phyloP scores from a whole-genome alignment of 148 eudicot genomes.

The Nyssa sinensis region DNA sequence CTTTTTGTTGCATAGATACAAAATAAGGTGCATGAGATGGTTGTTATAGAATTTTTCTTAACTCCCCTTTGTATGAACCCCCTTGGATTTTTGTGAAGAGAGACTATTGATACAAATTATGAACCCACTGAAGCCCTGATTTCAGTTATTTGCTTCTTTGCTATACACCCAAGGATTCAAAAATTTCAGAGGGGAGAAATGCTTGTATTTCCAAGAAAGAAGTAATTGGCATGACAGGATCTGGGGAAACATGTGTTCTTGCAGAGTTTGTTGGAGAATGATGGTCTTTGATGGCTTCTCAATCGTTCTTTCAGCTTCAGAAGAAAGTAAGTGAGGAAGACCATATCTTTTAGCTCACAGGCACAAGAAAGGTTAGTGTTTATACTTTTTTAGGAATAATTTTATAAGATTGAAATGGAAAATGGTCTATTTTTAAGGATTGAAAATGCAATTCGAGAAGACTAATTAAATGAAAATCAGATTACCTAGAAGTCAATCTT shows the following conservation, averaged over 20 bases:
- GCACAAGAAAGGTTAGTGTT: constrained; percentile 49
- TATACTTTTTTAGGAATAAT: background rate
- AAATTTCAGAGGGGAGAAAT: constrained; percentile 25
- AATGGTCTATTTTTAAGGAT: background rate
- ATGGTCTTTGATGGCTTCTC: constrained; percentile 50
- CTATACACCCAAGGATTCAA: constrained; percentile 32
- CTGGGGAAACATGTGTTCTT: constrained; percentile 46
- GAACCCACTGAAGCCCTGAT: background rate
- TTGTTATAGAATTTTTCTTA: too few species aligned
- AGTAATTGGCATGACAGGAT: constrained; percentile 40
- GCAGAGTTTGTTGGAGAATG: constrained; percentile 44
- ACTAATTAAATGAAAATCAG: too few species aligned
- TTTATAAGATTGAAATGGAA: background rate
- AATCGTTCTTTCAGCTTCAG: constrained; percentile 42
- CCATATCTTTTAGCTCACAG: constrained; percentile 52
- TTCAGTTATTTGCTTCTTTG: background rate
- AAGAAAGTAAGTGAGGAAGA: constrained; percentile 26
- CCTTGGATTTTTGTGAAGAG: background rate
- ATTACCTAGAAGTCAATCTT: background rate
- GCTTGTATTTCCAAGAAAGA: constrained; percentile 28
- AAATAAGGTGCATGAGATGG: too few species aligned
- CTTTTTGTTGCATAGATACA: background rate
- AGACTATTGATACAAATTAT: background rate
- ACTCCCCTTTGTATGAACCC: background rate
- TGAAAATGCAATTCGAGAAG: too few species aligned